These are phyloP conservation scores for Pseudognaphalium luteoalbum DNA, from an alignment of 129 eudicot genomes.

Conservation along the genomic window DNA sequence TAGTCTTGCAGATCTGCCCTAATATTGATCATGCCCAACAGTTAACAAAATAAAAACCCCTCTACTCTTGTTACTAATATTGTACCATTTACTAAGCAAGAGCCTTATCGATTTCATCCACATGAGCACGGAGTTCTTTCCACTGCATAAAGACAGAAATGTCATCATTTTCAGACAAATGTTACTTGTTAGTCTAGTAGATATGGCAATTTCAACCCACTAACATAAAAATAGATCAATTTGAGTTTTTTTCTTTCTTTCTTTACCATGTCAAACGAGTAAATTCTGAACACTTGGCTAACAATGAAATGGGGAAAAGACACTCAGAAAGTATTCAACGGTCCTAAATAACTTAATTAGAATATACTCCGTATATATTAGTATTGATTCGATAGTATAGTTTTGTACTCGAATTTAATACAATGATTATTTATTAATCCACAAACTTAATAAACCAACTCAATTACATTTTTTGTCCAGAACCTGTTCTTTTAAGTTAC, in stretches of 20 bases:
- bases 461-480: not conserved
- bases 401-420: no score
- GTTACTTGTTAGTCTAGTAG: not conserved
- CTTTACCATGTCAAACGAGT: not conserved
- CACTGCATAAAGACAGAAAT: conserved; percentile 39
- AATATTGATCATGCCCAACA: conserved; percentile 1
- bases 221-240: not conserved
- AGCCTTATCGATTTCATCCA: conserved; percentile 66
- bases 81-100: conserved; percentile 40
- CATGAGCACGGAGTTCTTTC: conserved; percentile 73
- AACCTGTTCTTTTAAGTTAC: not conserved
- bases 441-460: no score
- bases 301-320: not conserved
- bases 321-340: no score
- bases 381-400: no score
- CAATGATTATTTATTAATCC: no score
- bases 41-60: not conserved
- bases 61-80: conserved; percentile 17
- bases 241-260: not conserved
- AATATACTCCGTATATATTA: no score
- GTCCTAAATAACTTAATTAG: no score
- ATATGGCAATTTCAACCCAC: not conserved
- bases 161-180: not conserved
- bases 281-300: not conserved
- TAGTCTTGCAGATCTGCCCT: not conserved